Evolutionary conservation across 2,329 filamentous ascomycete genomes (phyloP), one percentile per base, ranked within the genome.

Genomic region (Trichoderma sp.): DNA sequence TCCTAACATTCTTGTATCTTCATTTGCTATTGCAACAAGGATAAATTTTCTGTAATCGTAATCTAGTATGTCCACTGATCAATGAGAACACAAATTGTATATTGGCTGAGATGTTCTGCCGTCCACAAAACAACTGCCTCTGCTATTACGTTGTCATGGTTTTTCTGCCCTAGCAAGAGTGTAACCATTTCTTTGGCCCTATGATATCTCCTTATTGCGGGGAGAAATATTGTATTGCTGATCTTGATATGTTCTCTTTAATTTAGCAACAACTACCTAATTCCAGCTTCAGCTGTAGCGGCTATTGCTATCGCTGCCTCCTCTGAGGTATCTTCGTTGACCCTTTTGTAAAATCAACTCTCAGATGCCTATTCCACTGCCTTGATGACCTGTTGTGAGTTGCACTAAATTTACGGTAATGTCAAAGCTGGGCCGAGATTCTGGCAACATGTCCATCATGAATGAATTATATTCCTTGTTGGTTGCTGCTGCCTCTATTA

Each of bases 81-180:
- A n/a, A n/a, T n/a, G n/a, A n/a, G n/a, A n/a, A n/a, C n/a, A n/a
- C n/a, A n/a, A n/a, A n/a, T n/a, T n/a, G n/a, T n/a, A n/a, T n/a
- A n/a, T 29, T 29, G 29, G 29, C 29, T 19, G n/a, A 19, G 12
- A 19, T 1, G 0, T 0, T 2, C 4, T 9, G 2, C 0, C 4
- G n/a, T 9, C 10, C n/a, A 5, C 4, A 19, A 45, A 0, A 2
- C 4, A 45, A 19, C 39, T 45, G n/a, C 39, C 2, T 39, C 54
- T 17, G 15, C 15, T 3, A 59, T 29, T 4, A 6, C 4, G 25
- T n/a, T 17, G 1, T 19, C 57, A 15, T 32, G 37, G 3, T 17
- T 12, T 1, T 5, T 4, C 12, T 34, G 27, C 7, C 48, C 27
- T 15, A 60, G n/a, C 9, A 60, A 22, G 0, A 60, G 8, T 1